These are phyloP conservation scores for Leccinum subrobustum DNA, from an alignment of 1,284 basidiomycete species.

Conservation along the genomic window DNA sequence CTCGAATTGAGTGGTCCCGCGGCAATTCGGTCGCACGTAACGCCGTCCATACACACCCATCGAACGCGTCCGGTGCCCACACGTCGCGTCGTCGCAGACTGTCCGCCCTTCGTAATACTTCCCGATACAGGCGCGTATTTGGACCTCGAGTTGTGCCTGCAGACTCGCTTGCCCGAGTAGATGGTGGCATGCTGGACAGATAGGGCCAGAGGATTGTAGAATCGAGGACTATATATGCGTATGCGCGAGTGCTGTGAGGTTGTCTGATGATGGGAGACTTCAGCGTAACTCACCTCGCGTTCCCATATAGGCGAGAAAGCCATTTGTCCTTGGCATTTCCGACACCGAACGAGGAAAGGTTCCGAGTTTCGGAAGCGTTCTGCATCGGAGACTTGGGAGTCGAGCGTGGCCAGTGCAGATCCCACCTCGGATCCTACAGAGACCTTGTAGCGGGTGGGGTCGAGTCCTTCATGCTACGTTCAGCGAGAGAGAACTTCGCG, in stretches of 20 bases:
- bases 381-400: slow-evolving; percentile 87
- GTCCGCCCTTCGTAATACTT: slow-evolving; percentile 91
- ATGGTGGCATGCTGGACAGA: slow-evolving; percentile 64
- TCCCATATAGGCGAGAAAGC: slow-evolving; percentile 68
- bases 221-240: slow-evolving; percentile 43
- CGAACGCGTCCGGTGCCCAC: slow-evolving; percentile 81
- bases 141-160: slow-evolving; percentile 82
- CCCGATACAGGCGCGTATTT: slow-evolving; percentile 76
- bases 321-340: slow-evolving; percentile 62
- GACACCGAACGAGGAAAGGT: slow-evolving; percentile 73
- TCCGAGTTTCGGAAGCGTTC: slow-evolving; percentile 81
- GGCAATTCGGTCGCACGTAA: slow-evolving; percentile 72
- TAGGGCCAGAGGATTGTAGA: slow-evolving; percentile 46
- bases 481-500: neutral
- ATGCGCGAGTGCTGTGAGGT: neutral
- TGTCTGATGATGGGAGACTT: neutral
- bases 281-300: slow-evolving; percentile 50
- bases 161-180: slow-evolving; percentile 60
- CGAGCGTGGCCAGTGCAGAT: slow-evolving; percentile 72
- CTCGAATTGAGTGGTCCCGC: slow-evolving; percentile 74
- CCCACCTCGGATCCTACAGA: slow-evolving; percentile 58
- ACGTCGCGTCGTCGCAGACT: slow-evolving; percentile 85
- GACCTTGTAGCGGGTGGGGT: slow-evolving; percentile 74
- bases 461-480: slow-evolving; percentile 60
- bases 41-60: slow-evolving; percentile 89